phyloP scores from a whole-genome alignment of 176 grass and related monocot species.

The Triticum aestivum region DNA sequence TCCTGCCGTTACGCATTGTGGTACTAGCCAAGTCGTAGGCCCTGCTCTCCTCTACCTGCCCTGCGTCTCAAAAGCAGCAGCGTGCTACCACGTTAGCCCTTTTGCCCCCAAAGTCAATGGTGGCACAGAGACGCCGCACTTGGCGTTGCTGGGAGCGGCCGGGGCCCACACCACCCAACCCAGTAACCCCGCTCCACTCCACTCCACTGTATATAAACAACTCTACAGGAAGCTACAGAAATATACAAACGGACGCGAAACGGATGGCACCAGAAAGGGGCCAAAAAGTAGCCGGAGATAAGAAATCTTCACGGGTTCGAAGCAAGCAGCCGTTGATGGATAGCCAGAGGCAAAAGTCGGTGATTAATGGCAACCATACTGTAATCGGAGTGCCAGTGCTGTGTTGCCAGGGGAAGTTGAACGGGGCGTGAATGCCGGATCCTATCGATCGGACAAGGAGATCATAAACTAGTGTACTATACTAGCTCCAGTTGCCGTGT shows the following conservation, averaged over 20 bases:
- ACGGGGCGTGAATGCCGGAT: slow-evolving; percentile 4
- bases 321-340: background rate
- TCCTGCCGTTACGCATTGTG: background rate
- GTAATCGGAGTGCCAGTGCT: background rate
- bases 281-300: background rate
- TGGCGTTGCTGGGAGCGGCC: background rate
- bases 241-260: background rate
- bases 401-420: background rate
- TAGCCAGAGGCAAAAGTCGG: background rate
- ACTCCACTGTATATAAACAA: background rate
- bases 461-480: background rate
- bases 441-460: background rate
- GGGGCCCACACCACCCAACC: background rate
- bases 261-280: background rate
- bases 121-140: background rate
- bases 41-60: background rate
- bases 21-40: background rate
- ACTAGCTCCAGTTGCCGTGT: background rate
- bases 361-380: background rate
- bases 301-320: background rate
- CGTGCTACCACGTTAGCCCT: background rate
- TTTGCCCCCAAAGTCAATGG: slow-evolving; percentile 21
- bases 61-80: background rate
- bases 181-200: background rate
- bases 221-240: background rate